Evolutionary conservation across 768 basidiomycete genomes (phyloP).

Genomic region (Rhizopogon sp.): DNA sequence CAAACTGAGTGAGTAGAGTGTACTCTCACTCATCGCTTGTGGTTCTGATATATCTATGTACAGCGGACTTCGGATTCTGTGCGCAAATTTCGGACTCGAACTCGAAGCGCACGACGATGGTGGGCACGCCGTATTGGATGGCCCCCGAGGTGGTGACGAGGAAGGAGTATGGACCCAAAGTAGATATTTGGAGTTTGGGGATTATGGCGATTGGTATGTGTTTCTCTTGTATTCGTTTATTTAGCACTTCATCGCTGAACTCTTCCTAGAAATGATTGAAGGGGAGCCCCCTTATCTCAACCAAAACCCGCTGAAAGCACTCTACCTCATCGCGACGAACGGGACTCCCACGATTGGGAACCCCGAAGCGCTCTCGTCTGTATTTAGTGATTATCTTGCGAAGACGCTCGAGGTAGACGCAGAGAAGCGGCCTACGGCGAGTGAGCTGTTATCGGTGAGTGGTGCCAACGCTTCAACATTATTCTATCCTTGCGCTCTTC

Average conservation of each 20-base stretch:
- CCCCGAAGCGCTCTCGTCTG: conserved; percentile 66
- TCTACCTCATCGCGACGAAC: conserved; percentile 97
- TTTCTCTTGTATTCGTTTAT: neutral
- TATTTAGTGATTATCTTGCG: conserved; percentile 87
- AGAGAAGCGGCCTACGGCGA: conserved; percentile 87
- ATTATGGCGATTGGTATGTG: conserved; percentile 91
- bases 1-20: conserved; percentile 79
- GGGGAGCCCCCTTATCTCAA: conserved; percentile 96
- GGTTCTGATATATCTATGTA: conserved; percentile 2
- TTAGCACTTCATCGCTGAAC: neutral
- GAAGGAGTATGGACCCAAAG: conserved; percentile 96
- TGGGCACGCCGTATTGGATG: conserved; percentile 99
- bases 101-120: conserved; percentile 96
- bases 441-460: conserved; percentile 69
- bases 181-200: conserved; percentile 96
- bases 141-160: conserved; percentile 96
- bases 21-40: neutral
- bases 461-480: neutral
- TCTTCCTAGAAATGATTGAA: conserved; percentile 86
- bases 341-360: conserved; percentile 96
- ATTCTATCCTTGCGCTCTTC: neutral
- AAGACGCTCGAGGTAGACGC: conserved; percentile 91
- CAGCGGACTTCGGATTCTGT: conserved; percentile 98
- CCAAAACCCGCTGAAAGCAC: conserved; percentile 93
- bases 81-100: conserved; percentile 90